Conservation (phyloP, 495 filamentous ascomycete species). For the Aspergillus indologenus region DNA sequence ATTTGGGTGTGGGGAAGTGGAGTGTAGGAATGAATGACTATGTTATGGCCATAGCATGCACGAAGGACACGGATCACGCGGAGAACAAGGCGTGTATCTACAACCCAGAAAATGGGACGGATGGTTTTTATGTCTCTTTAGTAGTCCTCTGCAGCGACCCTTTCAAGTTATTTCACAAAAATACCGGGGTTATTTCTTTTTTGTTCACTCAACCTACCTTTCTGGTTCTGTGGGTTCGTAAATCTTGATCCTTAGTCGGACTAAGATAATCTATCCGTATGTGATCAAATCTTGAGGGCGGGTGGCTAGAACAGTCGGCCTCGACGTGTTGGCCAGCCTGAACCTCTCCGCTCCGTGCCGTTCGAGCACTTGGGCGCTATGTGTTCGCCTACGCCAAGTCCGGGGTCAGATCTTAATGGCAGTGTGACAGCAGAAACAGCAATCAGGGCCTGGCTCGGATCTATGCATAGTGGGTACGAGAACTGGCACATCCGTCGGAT, state of each 20-base stretch:
- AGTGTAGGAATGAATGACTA: slow-evolving; percentile 49
- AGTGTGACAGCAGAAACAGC: too few species aligned
- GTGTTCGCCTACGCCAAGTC: background rate
- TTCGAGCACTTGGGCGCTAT: background rate
- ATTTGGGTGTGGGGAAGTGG: slow-evolving; percentile 38
- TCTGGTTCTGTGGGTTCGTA: slow-evolving; percentile 6
- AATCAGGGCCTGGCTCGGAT: background rate
- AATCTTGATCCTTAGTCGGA: background rate
- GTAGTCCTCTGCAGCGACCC: slow-evolving; percentile 45
- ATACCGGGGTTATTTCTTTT: slow-evolving; percentile 37
- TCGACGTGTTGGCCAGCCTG: too few species aligned
- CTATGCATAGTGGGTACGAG: slow-evolving; percentile 3
- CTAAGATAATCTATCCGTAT: background rate
- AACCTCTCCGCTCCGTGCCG: background rate
- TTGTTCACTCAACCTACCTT: slow-evolving; percentile 10
- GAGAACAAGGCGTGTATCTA: slow-evolving; percentile 40
- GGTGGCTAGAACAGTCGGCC: too few species aligned
- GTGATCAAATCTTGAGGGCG: background rate
- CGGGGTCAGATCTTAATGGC: background rate
- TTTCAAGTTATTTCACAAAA: slow-evolving; percentile 45
- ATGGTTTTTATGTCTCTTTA: slow-evolving; percentile 44
- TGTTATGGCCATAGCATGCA: slow-evolving; percentile 50
- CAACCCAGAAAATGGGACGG: slow-evolving; percentile 34
- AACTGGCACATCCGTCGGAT: slow-evolving; percentile 2
- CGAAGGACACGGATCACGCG: slow-evolving; percentile 42